A percentile compares a stretch with the other conserved stretches of the same genome.
These are phyloP conservation scores for Erigeron canadensis DNA, from an alignment of 129 eudicot species.

Conservation along the genomic window DNA sequence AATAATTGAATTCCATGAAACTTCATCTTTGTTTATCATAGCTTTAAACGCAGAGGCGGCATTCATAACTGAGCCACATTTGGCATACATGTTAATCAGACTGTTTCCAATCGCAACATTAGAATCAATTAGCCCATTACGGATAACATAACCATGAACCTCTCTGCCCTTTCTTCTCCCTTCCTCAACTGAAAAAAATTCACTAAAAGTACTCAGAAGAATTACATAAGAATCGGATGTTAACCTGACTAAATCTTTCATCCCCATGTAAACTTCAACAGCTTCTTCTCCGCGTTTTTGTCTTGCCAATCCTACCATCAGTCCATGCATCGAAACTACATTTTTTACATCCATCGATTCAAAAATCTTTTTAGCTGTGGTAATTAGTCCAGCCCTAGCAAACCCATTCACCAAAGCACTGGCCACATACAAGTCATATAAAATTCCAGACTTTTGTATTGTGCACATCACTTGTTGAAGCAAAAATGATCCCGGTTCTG, in stretches of 20 bases:
- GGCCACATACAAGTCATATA: slow-evolving; percentile 76
- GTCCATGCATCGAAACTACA: slow-evolving; percentile 74
- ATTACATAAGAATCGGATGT: slow-evolving; percentile 70
- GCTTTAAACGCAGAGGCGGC: slow-evolving; percentile 53
- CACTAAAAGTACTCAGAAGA: slow-evolving; percentile 70
- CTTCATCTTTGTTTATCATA: slow-evolving; percentile 57
- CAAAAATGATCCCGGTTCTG: slow-evolving; percentile 36
- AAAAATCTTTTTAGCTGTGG: slow-evolving; percentile 56
- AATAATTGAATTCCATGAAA: slow-evolving; percentile 85
- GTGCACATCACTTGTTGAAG: slow-evolving; percentile 65
- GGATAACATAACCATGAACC: slow-evolving; percentile 64
- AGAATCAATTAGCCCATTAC: slow-evolving; percentile 50
- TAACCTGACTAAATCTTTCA: slow-evolving; percentile 48
- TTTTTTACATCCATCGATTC: slow-evolving; percentile 64
- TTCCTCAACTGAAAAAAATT: slow-evolving; percentile 45
- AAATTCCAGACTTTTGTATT: slow-evolving; percentile 55
- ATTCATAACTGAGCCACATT: slow-evolving; percentile 61
- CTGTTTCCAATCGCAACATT: slow-evolving; percentile 70
- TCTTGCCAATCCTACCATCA: slow-evolving; percentile 84
- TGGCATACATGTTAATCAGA: slow-evolving; percentile 80
- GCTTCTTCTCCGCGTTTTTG: slow-evolving; percentile 81
- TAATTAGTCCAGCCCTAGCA: slow-evolving; percentile 50
- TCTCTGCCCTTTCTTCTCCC: slow-evolving; percentile 68
- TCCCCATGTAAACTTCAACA: slow-evolving; percentile 47
- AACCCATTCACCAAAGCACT: slow-evolving; percentile 85